Evolutionary conservation across 495 filamentous ascomycete genomes (phyloP).

Genomic region (Lepraria neglecta): DNA sequence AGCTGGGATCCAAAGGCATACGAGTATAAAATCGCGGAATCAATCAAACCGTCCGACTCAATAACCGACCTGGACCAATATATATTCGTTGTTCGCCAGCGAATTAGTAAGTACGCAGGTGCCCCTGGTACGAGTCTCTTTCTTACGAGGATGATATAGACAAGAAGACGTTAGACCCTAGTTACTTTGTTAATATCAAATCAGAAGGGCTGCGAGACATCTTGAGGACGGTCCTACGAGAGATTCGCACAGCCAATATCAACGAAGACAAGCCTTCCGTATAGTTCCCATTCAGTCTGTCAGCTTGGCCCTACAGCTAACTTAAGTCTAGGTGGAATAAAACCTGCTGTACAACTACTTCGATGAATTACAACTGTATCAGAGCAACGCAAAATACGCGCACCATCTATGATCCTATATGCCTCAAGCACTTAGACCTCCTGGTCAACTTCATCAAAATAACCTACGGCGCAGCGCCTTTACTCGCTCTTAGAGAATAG

Average conservation of each 20-base stretch:
- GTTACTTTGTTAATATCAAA: neutral
- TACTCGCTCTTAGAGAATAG: conserved; percentile 33
- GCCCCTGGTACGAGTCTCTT: neutral
- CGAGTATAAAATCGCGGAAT: neutral
- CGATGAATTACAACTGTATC: conserved; percentile 10
- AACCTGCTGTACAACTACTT: conserved; percentile 10
- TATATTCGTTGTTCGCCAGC: neutral
- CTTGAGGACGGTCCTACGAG: no score
- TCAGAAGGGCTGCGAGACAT: neutral
- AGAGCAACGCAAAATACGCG: neutral
- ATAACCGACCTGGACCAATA: no score
- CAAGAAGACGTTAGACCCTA: neutral
- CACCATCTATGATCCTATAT: conserved; percentile 6
- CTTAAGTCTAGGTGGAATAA: conserved; percentile 2
- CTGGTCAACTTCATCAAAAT: conserved; percentile 37
- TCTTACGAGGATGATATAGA: neutral
- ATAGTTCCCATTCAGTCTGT: neutral
- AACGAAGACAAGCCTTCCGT: neutral
- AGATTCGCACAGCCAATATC: neutral
- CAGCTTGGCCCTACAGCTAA: neutral
- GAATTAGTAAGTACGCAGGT: neutral
- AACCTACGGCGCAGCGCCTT: conserved; percentile 32
- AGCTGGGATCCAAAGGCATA: neutral
- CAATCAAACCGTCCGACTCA: neutral
- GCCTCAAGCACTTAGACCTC: conserved; percentile 32